phyloP scores from a whole-genome alignment of 768 basidiomycete genomes.

The Suillus lakei region DNA sequence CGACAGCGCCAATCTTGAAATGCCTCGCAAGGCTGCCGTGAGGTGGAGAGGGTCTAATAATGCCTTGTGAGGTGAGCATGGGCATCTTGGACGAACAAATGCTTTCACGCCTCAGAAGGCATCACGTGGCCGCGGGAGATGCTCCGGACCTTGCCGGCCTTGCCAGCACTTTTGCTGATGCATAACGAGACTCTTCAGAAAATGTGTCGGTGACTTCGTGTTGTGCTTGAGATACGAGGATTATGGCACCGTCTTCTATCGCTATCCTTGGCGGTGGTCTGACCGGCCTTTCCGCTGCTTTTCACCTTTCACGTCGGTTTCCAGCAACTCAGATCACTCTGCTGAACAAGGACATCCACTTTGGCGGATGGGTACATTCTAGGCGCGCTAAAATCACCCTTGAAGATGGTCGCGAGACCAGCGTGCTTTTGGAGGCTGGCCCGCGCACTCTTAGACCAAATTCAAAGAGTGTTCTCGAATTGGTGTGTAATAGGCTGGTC shows the following conservation, averaged over 20 bases:
- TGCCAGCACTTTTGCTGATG: not conserved
- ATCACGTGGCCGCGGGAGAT: not conserved
- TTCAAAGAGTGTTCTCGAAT: constrained; percentile 71
- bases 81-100: not conserved
- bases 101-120: not conserved
- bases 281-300: constrained; percentile 81
- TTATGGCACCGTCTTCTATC: constrained; percentile 44
- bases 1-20: not conserved
- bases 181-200: not conserved
- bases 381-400: constrained; percentile 51
- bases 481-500: constrained; percentile 52
- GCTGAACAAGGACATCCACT: constrained; percentile 62
- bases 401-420: constrained; percentile 33
- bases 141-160: too few species aligned
- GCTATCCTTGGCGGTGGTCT: constrained; percentile 82
- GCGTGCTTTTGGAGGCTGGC: constrained; percentile 79
- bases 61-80: not conserved
- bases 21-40: not conserved
- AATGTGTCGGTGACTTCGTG: not conserved
- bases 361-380: constrained; percentile 90
- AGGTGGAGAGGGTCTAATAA: not conserved
- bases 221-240: not conserved
- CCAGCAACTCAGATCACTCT: constrained; percentile 64
- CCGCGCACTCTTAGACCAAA: constrained; percentile 87
- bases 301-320: constrained; percentile 72